A percentile compares a stretch with the other conserved stretches of the same genome.
Evolutionary conservation across 176 grass and related monocot genomes (phyloP).

Genomic region (Oryza rufipogon): DNA sequence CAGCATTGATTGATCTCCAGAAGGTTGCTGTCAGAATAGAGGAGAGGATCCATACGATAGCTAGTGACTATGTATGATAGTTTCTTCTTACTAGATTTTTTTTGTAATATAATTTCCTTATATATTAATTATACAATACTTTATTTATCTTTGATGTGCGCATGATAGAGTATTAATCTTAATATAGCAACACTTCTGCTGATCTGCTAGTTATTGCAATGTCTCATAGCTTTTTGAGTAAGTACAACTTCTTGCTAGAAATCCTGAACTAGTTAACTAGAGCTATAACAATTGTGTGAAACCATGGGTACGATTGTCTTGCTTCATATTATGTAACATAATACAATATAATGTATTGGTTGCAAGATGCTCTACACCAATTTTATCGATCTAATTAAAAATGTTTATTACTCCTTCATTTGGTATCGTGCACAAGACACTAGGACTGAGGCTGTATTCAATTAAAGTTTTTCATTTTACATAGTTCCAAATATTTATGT

Average conservation of each 20-base stretch:
- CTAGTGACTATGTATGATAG: neutral
- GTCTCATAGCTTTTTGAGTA: neutral
- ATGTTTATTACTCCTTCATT: neutral
- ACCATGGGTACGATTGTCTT: neutral
- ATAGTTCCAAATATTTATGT: neutral
- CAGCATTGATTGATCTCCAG: constrained; percentile 16
- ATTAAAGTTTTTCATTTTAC: neutral
- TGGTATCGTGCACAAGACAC: neutral
- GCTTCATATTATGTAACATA: neutral
- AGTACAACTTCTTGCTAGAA: neutral
- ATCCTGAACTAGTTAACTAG: constrained; percentile 3
- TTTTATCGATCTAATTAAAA: neutral
- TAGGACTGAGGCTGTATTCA: neutral
- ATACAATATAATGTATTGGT: neutral
- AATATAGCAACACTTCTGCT: neutral
- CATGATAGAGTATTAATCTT: constrained; percentile 7
- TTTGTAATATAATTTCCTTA: neutral
- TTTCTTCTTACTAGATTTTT: neutral
- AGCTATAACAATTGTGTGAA: neutral
- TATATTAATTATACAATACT: neutral
- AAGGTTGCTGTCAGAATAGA: constrained; percentile 2
- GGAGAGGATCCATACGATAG: neutral
- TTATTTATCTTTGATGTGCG: neutral
- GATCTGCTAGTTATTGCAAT: neutral
- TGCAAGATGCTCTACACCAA: neutral